Base-by-base conservation (phyloP, 2,329 filamentous ascomycete genomes). In the Apiospora aurea region DNA sequence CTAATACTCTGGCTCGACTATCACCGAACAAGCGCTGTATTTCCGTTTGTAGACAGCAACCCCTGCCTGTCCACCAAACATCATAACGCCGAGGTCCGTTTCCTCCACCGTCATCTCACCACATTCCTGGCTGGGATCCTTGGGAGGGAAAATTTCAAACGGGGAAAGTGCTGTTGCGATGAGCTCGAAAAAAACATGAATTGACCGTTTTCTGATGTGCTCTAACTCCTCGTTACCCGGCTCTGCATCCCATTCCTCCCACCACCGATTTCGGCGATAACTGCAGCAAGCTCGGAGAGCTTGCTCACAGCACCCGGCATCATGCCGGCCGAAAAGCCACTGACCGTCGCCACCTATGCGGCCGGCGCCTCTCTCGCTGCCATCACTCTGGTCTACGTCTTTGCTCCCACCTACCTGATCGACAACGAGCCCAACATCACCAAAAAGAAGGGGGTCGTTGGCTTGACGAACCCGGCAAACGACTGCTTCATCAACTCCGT, bases 401-500 rank as follows among this genome's bases (percentile, higher is more conserved):
- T 99, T 83, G 95, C 93, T 11, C 96, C 96, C n/a, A 98, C 95
- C 70, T 98, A 96, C 83, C 94, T 97, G 78, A 92, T 98, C 81
- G 96, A 99, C 83, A 91, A 92, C 79, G 93, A 96, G 71, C 88
- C 91, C 73, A 89, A 88, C 71, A 84, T 84, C 64, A 84, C 84
- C 57, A 91, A 93, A 77, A 96, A 95, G 83, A 96, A 94, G 80
- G 93, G 94, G 72, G 94, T 97, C 61, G 95, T 98, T 71, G 96
- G 96, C 51, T 87, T 98, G 71, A 87, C 88, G 70, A 99, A 99
- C 82, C 91, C 94, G 11, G 96, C 96, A 76, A 99, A 99, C 83
- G 96, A 96, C 82, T 96, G 94, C 85, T 96, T 96, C 83, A 98
- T 98, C 85, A 99, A 99, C 83, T 97, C 95, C 34, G 93, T 97